Evolutionary conservation across 768 basidiomycete species (phyloP).

Genomic region (Rhizopogon salebrosus): DNA sequence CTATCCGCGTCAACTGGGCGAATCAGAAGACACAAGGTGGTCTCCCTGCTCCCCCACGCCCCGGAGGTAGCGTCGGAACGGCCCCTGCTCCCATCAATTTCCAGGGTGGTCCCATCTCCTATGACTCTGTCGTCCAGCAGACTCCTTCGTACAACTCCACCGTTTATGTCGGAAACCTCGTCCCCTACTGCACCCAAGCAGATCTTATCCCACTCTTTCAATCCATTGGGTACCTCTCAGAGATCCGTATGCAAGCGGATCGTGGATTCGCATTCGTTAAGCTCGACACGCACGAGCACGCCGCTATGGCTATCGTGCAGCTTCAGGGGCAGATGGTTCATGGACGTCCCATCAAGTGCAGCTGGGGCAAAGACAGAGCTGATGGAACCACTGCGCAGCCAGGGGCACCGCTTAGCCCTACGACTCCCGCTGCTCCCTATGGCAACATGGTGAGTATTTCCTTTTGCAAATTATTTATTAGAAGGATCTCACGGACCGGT

Average conservation of each 20-base stretch:
- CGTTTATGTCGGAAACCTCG: constrained; percentile 97
- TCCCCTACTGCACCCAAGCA: constrained; percentile 94
- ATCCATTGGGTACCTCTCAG: constrained; percentile 96
- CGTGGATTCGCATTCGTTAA: constrained; percentile 99
- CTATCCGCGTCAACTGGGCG: constrained; percentile 99
- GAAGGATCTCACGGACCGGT: constrained; percentile 4
- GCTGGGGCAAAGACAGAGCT: constrained; percentile 96
- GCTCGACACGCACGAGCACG: constrained; percentile 97
- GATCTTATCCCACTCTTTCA: constrained; percentile 98
- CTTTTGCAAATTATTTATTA: neutral
- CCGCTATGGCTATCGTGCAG: constrained; percentile 96
- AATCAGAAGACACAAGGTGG: constrained; percentile 95
- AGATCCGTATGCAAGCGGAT: constrained; percentile 99
- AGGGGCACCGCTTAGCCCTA: constrained; percentile 51
- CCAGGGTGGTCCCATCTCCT: constrained; percentile 82
- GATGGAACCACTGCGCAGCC: constrained; percentile 58
- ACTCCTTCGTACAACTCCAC: constrained; percentile 93
- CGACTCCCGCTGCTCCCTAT: constrained; percentile 59
- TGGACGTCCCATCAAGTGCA: constrained; percentile 95
- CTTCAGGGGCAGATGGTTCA: constrained; percentile 97
- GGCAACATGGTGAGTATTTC: constrained; percentile 60
- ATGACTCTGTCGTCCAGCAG: constrained; percentile 90
- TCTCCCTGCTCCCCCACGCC: constrained; percentile 33
- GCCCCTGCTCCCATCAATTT: constrained; percentile 91
- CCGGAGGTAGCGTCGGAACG: constrained; percentile 42